These are phyloP conservation scores for Phytophthora europaea DNA, from an alignment of 352 stramenopile genomes.

Conservation along the genomic window DNA sequence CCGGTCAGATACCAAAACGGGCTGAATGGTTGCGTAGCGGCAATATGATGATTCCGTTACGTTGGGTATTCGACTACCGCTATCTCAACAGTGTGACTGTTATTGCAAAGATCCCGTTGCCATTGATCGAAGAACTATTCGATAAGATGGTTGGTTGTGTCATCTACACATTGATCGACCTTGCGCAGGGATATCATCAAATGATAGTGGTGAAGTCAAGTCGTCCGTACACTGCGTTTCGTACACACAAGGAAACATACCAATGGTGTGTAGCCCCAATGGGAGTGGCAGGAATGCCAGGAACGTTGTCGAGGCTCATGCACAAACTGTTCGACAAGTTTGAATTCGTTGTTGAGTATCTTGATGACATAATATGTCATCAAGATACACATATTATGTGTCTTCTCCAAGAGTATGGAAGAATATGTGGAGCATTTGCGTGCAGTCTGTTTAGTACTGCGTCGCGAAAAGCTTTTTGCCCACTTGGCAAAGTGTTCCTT, in stretches of 20 bases:
- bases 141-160: conserved; percentile 21
- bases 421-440: conserved; percentile 35
- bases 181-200: conserved; percentile 46
- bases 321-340: conserved; percentile 37
- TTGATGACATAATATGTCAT: too few relatives aligned
- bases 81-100: conserved; percentile 20
- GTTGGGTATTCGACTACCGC: conserved; percentile 25
- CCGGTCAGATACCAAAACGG: neutral
- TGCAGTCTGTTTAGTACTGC: conserved; percentile 34
- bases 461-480: conserved; percentile 31
- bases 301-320: conserved; percentile 51
- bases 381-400: too few relatives aligned
- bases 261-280: conserved; percentile 58
- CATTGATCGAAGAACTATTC: conserved; percentile 29
- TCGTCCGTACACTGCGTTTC: conserved; percentile 46
- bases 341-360: conserved; percentile 45
- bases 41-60: conserved; percentile 13
- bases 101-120: conserved; percentile 25
- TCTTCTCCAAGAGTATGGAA: conserved; percentile 26
- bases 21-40: conserved; percentile 21
- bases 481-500: conserved; percentile 39
- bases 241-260: conserved; percentile 42
- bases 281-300: conserved; percentile 49
- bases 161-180: conserved; percentile 34
- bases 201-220: conserved; percentile 25